Evolutionary conservation across 352 stramenopile species (phyloP).

Genomic region (Pythium sp.): DNA sequence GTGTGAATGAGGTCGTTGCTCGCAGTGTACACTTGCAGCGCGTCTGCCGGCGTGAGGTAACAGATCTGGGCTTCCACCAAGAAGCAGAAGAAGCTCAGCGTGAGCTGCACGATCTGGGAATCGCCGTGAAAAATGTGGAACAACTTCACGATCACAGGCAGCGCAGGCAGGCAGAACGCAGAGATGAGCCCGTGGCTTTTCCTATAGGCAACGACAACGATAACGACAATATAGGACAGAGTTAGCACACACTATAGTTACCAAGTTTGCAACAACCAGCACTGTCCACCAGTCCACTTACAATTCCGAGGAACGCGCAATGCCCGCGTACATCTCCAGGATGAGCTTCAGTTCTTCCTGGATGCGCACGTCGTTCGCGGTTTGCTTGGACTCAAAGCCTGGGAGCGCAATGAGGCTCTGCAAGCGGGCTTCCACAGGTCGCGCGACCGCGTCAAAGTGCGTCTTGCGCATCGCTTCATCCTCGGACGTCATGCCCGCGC

Average conservation of each 20-base stretch:
- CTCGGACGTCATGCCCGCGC: slow-evolving; percentile 60
- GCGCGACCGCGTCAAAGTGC: slow-evolving; percentile 59
- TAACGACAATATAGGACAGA: not conserved
- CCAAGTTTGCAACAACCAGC: not conserved
- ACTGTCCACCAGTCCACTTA: slow-evolving; percentile 22
- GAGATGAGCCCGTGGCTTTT: slow-evolving; percentile 61
- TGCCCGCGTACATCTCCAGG: slow-evolving; percentile 73
- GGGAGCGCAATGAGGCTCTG: slow-evolving; percentile 54
- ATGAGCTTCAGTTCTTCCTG: slow-evolving; percentile 79
- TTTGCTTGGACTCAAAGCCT: slow-evolving; percentile 59
- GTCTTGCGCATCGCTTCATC: slow-evolving; percentile 35
- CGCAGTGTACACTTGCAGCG: slow-evolving; percentile 66
- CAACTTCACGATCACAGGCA: slow-evolving; percentile 72
- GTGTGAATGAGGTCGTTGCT: slow-evolving; percentile 69
- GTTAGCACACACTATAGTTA: not conserved
- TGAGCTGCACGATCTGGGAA: slow-evolving; percentile 68
- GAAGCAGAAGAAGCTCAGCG: slow-evolving; percentile 73
- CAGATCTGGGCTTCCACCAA: slow-evolving; percentile 81
- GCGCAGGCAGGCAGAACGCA: slow-evolving; percentile 56
- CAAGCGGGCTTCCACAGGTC: slow-evolving; percentile 46
- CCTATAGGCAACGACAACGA: slow-evolving; percentile 16
- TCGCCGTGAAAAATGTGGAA: slow-evolving; percentile 78
- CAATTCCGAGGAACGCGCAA: slow-evolving; percentile 69
- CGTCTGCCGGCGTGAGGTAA: slow-evolving; percentile 65
- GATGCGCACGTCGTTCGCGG: slow-evolving; percentile 56